These are phyloP conservation scores for Trametes sp. DNA, from an alignment of 1,284 basidiomycete species.

Conservation along the genomic window DNA sequence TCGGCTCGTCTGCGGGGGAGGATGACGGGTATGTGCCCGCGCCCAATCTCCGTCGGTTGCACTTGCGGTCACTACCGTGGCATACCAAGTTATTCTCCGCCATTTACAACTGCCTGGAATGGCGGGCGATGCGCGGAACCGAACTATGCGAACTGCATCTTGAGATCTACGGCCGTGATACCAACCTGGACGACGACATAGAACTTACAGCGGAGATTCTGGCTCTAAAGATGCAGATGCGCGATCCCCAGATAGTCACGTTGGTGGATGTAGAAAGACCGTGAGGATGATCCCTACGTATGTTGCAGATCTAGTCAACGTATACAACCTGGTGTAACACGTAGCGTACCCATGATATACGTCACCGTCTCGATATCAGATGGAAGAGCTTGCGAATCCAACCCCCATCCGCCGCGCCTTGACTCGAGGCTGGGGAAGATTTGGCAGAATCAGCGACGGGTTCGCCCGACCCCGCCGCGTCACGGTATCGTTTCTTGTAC, in stretches of 20 bases:
- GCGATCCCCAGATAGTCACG: neutral
- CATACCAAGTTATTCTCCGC: neutral
- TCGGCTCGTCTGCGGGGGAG: neutral
- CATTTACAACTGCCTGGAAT: neutral
- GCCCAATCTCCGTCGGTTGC: neutral
- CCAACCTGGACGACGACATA: neutral
- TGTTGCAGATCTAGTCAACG: too few species aligned
- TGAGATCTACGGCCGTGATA: neutral
- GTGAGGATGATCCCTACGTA: too few species aligned
- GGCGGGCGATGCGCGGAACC: neutral
- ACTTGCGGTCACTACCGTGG: neutral
- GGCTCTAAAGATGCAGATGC: neutral
- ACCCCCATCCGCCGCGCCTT: neutral
- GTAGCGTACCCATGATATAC: neutral
- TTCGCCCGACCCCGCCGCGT: slow-evolving; percentile 3
- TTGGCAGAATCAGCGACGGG: neutral
- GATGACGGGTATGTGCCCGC: neutral
- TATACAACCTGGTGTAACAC: too few species aligned
- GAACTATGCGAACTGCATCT: neutral
- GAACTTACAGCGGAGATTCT: neutral
- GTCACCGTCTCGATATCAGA: neutral
- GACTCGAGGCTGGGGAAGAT: neutral
- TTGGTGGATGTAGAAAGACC: neutral
- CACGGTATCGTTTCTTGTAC: slow-evolving; percentile 73
- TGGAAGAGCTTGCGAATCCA: slow-evolving; percentile 3